Percentiles rank a stretch among this genome's conserved stretches.
Evolutionary conservation across 495 filamentous ascomycete species (phyloP).

Genomic region (Penicillium robsamsonii): DNA sequence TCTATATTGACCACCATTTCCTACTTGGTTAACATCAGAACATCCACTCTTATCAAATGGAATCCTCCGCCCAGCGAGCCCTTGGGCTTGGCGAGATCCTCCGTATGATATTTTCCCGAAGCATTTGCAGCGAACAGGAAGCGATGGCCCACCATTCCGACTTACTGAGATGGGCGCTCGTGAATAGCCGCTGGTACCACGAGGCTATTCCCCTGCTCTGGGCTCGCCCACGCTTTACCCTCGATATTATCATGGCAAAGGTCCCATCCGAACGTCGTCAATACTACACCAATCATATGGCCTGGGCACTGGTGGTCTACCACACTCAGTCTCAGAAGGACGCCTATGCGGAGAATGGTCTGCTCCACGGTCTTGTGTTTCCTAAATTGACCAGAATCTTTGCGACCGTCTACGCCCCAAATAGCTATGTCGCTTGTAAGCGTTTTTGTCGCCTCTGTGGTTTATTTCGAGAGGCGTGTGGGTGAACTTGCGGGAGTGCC

Average conservation of each 20-base stretch:
- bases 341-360: not conserved
- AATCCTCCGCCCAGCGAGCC: not conserved
- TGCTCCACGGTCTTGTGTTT: not conserved
- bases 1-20: not conserved
- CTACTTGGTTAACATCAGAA: not conserved
- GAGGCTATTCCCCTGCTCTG: constrained; percentile 1
- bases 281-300: not conserved
- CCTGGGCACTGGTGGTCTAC: not conserved
- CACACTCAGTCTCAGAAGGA: not conserved
- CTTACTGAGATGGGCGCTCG: not conserved
- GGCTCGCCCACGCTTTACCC: not conserved
- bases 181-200: not conserved
- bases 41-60: not conserved
- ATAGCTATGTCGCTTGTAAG: not conserved
- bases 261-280: not conserved
- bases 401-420: not conserved
- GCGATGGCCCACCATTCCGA: not conserved
- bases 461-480: no score
- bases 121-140: not conserved
- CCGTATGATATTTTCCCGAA: not conserved
- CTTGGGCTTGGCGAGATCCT: not conserved
- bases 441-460: not conserved
- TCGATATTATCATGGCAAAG: not conserved
- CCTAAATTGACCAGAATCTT: not conserved
- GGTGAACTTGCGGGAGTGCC: no score